A percentile compares a stretch with the other conserved stretches of the same genome.
Evolutionary conservation across 2,329 filamentous ascomycete species (phyloP).

Genomic region (Cladophialophora psammophila): DNA sequence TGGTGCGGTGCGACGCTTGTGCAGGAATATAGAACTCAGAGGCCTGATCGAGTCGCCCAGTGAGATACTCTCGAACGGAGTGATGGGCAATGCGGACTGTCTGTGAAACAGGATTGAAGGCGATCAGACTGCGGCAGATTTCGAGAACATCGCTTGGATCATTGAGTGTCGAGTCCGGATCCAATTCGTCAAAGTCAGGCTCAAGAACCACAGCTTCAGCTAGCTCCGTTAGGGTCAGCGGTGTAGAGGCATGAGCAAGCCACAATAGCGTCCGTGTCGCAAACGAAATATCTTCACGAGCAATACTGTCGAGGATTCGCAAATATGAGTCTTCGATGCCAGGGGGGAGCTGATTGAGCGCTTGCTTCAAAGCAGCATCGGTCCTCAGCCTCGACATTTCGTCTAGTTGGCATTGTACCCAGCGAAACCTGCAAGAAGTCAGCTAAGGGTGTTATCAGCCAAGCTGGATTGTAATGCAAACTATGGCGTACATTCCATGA

Average conservation of each 20-base stretch:
- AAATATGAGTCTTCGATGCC: slow-evolving; percentile 34
- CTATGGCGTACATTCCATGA: slow-evolving; percentile 30
- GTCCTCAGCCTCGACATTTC: slow-evolving; percentile 31
- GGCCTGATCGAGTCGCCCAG: slow-evolving; percentile 12
- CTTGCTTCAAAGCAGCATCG: slow-evolving; percentile 30
- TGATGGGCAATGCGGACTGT: slow-evolving; percentile 31
- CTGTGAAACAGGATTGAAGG: slow-evolving; percentile 24
- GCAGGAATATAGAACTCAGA: slow-evolving; percentile 27
- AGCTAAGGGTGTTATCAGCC: not conserved
- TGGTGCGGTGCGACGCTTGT: slow-evolving; percentile 22
- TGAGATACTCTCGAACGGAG: slow-evolving; percentile 33
- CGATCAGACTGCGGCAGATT: slow-evolving; percentile 33
- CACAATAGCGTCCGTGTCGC: slow-evolving; percentile 30
- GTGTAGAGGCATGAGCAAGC: slow-evolving; percentile 33
- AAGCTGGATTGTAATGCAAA: not conserved
- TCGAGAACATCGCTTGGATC: slow-evolving; percentile 33
- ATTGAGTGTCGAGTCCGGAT: slow-evolving; percentile 26
- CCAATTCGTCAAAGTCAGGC: slow-evolving; percentile 26
- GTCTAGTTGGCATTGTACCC: slow-evolving; percentile 39
- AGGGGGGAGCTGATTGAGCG: slow-evolving; percentile 30
- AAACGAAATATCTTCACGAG: slow-evolving; percentile 27
- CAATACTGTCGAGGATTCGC: slow-evolving; percentile 31
- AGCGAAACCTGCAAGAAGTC: slow-evolving; percentile 34
- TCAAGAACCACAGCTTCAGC: slow-evolving; percentile 36
- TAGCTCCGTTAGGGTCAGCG: slow-evolving; percentile 32